Evolutionary conservation across 1,284 basidiomycete species (phyloP), one percentile per base, ranked within the genome.

Genomic region (Caloboletus firmus): DNA sequence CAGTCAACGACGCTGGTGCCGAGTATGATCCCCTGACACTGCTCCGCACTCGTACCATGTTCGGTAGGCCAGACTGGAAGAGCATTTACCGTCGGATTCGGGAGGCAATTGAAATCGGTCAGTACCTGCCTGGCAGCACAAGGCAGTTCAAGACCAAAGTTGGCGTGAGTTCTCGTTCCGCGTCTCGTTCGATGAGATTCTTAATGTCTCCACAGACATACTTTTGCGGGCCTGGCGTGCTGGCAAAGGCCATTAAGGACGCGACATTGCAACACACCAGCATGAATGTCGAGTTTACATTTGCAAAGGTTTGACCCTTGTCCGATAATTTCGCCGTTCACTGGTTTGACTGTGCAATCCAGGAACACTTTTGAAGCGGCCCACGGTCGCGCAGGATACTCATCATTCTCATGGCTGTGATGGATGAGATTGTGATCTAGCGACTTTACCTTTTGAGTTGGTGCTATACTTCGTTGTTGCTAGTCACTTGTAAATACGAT

Each of bases 11-110:
- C 62, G 85, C 84, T n/a, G 87, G 87, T 55, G 82, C 86, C 12
- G 82, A 85, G 52, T 91, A 87, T 66, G 93, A 95, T 68, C 90
- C 92, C 26, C 76, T 95, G 55, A 95, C 93, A 5, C 80, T 92
- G 35, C 83, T 95, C 51, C 84, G 87, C 52, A 84, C 90, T 15
- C 86, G 89, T 43, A 95, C 93, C 10, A 87, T 88, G 78, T 95
- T 90, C 67, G 92, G 93, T 24, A 86, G 93, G 47, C 93, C 93
- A 15, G 84, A 95, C 67, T 95, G 90, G 85, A 84, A 83, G 68
- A 72, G 78, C 42, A 89, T 95, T 66, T 95, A 91, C 67, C 72
- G 76, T 18, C 79, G 81, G 54, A 82, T 94, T 69, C 80, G 79
- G 59, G 78, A 81, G 59, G 85, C 87, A 4, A 89, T 95, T 63